A percentile compares a stretch with the other conserved stretches of the same genome.
These are phyloP conservation scores for Sordariomycetes sp. DNA, from an alignment of 2,329 filamentous ascomycete genomes.

Conservation along the genomic window DNA sequence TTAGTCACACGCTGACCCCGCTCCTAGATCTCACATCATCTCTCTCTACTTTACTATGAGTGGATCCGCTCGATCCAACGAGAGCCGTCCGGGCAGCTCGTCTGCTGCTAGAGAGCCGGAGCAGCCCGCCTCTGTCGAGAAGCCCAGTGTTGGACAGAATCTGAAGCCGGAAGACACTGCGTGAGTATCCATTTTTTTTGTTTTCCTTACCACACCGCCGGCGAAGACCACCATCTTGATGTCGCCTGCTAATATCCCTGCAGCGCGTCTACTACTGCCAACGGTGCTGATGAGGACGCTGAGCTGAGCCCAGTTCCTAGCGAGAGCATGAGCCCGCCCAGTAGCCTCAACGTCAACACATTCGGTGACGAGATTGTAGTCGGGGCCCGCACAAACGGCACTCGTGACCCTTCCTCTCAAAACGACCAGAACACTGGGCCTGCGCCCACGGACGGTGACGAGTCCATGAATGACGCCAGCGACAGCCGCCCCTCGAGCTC, in stretches of 20 bases:
- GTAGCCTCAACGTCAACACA: constrained; percentile 23
- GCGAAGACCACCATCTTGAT: not conserved
- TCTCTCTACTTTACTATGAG: not conserved
- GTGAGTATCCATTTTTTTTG: not conserved
- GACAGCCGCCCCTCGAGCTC: constrained; percentile 4
- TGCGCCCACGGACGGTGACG: not conserved
- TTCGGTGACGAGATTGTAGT: constrained; percentile 37
- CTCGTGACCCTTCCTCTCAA: not conserved
- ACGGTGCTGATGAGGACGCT: constrained; percentile 17
- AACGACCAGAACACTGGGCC: not conserved
- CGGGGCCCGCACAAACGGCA: not conserved
- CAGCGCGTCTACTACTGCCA: not conserved
- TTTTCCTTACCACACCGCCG: not conserved
- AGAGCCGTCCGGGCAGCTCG: not conserved
- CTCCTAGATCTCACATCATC: not conserved
- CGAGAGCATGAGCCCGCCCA: constrained; percentile 23
- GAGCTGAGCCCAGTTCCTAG: constrained; percentile 24
- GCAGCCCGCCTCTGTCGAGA: not conserved
- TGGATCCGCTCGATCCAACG: not conserved
- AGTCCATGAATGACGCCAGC: not conserved
- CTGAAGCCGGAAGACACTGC: not conserved
- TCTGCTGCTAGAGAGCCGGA: not conserved
- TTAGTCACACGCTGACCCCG: not conserved
- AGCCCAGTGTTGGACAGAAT: not conserved
- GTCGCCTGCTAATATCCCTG: not conserved